These are phyloP conservation scores for Testicularia cyperi DNA, from an alignment of 1,284 basidiomycete species.

Conservation along the genomic window DNA sequence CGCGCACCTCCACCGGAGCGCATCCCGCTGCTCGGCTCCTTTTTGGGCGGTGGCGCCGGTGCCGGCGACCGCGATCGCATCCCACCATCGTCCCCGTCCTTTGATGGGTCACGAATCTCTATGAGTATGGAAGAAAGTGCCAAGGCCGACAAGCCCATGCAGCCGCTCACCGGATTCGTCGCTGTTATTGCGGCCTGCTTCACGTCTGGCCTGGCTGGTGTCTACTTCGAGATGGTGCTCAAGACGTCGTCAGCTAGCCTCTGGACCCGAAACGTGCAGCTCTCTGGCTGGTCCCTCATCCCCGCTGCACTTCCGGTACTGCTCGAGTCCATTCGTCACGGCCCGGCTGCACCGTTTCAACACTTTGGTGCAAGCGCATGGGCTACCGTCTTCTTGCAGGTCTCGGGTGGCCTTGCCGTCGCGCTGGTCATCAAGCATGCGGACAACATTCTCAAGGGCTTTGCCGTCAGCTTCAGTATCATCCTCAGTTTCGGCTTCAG, in stretches of 20 bases:
- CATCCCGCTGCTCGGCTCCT: conserved; percentile 22
- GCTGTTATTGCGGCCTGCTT: conserved; percentile 90
- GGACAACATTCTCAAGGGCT: conserved; percentile 66
- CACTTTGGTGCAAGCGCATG: conserved; percentile 82
- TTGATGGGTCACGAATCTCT: conserved; percentile 24
- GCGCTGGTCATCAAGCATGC: conserved; percentile 68
- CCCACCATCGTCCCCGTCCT: conserved; percentile 36
- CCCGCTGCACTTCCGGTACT: conserved; percentile 85
- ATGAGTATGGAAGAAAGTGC: conserved; percentile 44
- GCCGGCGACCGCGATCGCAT: conserved; percentile 19
- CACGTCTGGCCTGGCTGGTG: conserved; percentile 94
- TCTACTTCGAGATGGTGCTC: conserved; percentile 97
- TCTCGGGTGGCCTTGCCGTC: conserved; percentile 84
- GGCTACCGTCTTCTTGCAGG: conserved; percentile 84
- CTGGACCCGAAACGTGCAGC: conserved; percentile 94
- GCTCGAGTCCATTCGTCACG: conserved; percentile 62
- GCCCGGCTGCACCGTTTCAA: conserved; percentile 44
- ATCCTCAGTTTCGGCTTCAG: conserved; percentile 88
- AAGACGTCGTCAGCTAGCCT: conserved; percentile 84
- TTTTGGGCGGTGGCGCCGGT: conserved; percentile 10
- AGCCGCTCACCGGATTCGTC: conserved; percentile 75
- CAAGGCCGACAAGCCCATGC: conserved; percentile 65
- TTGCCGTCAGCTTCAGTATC: conserved; percentile 88
- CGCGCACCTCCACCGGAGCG: conserved; percentile 50
- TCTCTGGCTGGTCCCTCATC: conserved; percentile 87